Evolutionary conservation across 495 filamentous ascomycete species (phyloP).

Genomic region (Xylaria telfairii): DNA sequence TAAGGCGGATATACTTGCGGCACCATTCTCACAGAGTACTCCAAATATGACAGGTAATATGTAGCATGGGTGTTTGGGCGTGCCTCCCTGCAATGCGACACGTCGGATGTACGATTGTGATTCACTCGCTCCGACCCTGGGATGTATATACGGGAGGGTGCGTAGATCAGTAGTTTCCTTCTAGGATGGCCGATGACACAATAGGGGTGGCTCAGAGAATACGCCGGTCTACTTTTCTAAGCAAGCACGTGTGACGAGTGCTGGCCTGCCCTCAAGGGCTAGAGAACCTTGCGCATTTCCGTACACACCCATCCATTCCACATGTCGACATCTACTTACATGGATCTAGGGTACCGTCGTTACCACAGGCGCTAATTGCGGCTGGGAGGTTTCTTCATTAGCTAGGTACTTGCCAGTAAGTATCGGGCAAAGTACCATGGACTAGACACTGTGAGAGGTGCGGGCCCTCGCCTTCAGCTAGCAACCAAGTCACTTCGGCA

Average conservation of each 20-base stretch:
- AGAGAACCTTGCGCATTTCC: background rate
- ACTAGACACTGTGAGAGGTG: background rate
- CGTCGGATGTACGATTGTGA: background rate
- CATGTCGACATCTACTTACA: background rate
- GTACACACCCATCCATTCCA: slow-evolving; percentile 3
- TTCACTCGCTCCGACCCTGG: background rate
- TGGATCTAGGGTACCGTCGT: background rate
- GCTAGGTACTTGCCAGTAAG: slow-evolving; percentile 1
- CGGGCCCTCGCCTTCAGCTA: background rate
- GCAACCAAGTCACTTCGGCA: background rate
- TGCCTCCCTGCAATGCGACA: slow-evolving; percentile 11
- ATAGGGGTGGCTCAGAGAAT: background rate
- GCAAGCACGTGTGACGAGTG: background rate
- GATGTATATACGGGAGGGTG: slow-evolving; percentile 4
- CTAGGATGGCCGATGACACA: background rate
- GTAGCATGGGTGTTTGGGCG: background rate
- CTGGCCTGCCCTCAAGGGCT: background rate
- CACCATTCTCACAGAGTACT: background rate
- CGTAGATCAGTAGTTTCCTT: background rate
- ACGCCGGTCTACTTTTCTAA: background rate
- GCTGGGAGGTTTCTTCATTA: background rate
- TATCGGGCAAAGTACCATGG: slow-evolving; percentile 6
- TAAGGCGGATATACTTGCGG: background rate
- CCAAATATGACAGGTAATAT: slow-evolving; percentile 10
- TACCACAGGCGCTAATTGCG: slow-evolving; percentile 4